phyloP scores from a whole-genome alignment of 1,284 basidiomycete species.

The Phylloporus sp. region DNA sequence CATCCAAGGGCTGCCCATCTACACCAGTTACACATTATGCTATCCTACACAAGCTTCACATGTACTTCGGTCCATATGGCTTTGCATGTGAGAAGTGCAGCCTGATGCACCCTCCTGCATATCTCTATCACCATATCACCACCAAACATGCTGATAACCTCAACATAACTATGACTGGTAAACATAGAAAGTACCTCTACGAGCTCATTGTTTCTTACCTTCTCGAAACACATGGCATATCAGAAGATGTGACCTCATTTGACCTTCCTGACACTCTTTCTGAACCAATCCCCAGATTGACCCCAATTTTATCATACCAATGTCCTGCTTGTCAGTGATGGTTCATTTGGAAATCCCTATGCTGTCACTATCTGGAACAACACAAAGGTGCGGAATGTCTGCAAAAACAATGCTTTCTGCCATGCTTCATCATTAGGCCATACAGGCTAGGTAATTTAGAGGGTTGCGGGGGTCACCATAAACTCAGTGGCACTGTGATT shows the following conservation, averaged over 20 bases:
- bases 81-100: background rate
- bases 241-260: background rate
- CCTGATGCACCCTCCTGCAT: conserved; percentile 3
- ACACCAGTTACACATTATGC: background rate
- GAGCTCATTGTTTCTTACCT: background rate
- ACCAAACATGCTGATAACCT: background rate
- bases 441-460: background rate
- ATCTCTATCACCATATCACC: conserved; percentile 3
- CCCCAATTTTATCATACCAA: background rate
- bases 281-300: background rate
- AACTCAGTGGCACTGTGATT: background rate
- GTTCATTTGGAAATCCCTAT: background rate
- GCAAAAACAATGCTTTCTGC: background rate
- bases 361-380: background rate
- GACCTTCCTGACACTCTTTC: background rate
- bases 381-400: background rate
- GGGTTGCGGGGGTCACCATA: background rate
- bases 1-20: background rate
- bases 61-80: conserved; percentile 7
- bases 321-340: background rate
- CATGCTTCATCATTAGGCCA: background rate
- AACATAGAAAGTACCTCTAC: background rate
- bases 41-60: conserved; percentile 1
- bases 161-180: background rate
- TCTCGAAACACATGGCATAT: background rate